Percentiles rank a stretch among this genome's conserved stretches.
Evolutionary conservation across 2,329 filamentous ascomycete genomes (phyloP).

Genomic region (Nothophaeocryptopus gaeumannii): DNA sequence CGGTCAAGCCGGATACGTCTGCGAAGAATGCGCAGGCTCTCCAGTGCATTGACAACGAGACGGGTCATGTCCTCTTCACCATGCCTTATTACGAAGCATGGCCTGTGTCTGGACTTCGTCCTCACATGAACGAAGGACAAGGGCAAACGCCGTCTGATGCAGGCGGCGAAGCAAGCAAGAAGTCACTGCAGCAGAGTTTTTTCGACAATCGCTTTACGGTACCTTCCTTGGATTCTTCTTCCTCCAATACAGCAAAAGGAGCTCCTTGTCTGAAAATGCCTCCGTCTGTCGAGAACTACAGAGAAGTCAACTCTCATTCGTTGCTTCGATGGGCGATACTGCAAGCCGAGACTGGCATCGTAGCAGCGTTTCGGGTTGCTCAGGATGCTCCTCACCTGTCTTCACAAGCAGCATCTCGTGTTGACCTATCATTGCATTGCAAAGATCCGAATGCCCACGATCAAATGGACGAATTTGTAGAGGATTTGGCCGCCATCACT

Average conservation of each 20-base stretch:
- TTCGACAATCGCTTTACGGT: constrained; percentile 21
- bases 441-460: constrained; percentile 53
- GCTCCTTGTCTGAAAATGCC: background rate
- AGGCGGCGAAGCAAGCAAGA: constrained; percentile 4
- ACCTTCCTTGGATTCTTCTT: background rate
- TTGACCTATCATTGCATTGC: constrained; percentile 47
- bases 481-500: constrained; percentile 59
- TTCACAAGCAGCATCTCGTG: constrained; percentile 27
- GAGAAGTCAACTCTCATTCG: constrained; percentile 17
- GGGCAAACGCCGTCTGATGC: background rate
- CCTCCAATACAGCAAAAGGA: background rate
- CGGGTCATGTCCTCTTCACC: constrained; percentile 33
- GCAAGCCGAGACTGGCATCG: constrained; percentile 29
- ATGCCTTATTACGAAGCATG: constrained; percentile 28
- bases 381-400: constrained; percentile 13
- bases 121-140: background rate
- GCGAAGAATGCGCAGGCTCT: constrained; percentile 23
- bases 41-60: constrained; percentile 31
- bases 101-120: constrained; percentile 16
- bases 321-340: constrained; percentile 24
- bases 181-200: constrained; percentile 21
- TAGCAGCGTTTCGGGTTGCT: constrained; percentile 24
- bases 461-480: constrained; percentile 59
- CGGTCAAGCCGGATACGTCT: constrained; percentile 10
- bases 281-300: constrained; percentile 12